Evolutionary conservation across 192 early-diverging fungal genomes (phyloP).

Genomic region (Coemansia sp.): DNA sequence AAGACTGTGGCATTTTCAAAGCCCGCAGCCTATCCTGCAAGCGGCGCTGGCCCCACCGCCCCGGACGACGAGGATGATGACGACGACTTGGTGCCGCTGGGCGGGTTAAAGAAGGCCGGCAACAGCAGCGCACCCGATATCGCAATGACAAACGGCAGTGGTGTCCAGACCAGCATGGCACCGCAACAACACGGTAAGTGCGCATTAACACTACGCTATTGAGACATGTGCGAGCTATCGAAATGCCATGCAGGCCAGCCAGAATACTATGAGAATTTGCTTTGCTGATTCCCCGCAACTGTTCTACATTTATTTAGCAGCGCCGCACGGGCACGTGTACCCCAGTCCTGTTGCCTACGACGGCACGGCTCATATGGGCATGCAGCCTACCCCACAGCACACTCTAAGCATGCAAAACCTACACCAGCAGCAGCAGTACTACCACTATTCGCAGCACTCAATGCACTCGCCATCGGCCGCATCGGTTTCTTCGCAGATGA

Average conservation of each 20-base stretch:
- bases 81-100: constrained; percentile 36
- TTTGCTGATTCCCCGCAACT: neutral
- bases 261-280: too few species aligned
- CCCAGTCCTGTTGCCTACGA: neutral
- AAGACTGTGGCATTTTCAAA: constrained; percentile 21
- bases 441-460: neutral
- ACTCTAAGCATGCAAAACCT: neutral
- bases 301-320: constrained; percentile 3
- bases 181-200: neutral
- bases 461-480: constrained; percentile 1
- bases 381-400: neutral
- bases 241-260: neutral
- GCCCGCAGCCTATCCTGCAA: neutral
- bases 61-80: constrained; percentile 17
- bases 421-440: constrained; percentile 9
- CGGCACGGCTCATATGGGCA: neutral
- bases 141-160: neutral
- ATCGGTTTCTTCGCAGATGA: neutral
- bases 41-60: neutral
- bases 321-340: neutral
- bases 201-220: neutral
- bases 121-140: neutral
- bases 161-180: neutral
- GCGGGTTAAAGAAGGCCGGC: constrained; percentile 26
- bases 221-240: neutral